Evolutionary conservation across 176 grass and related monocot genomes (phyloP).

Genomic region (Luzula sylvatica): DNA sequence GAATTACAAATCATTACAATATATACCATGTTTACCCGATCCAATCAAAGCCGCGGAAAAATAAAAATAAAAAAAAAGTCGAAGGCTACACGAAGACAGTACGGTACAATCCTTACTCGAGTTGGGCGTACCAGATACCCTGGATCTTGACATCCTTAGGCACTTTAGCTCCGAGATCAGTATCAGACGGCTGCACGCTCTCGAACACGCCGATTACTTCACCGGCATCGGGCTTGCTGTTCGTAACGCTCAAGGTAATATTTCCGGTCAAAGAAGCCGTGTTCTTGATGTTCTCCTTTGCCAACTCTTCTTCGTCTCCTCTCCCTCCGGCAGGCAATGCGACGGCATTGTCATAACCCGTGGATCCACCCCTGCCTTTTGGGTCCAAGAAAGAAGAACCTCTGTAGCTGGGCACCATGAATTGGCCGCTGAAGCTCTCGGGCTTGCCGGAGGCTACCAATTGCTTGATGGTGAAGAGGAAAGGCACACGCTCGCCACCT

Average conservation of each 20-base stretch:
- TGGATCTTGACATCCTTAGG: conserved; percentile 93
- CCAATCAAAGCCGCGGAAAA: conserved; percentile 11
- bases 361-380: conserved; percentile 72
- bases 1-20: conserved; percentile 24
- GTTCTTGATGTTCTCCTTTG: conserved; percentile 87
- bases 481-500: conserved; percentile 63
- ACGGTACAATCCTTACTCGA: conserved; percentile 25
- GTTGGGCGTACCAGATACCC: conserved; percentile 74
- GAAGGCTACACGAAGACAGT: background rate
- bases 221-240: conserved; percentile 57
- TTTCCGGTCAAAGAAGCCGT: conserved; percentile 36
- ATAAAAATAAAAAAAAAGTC: background rate
- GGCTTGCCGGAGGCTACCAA: conserved; percentile 73
- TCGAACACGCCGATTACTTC: conserved; percentile 76
- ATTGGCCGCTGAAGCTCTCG: conserved; percentile 60
- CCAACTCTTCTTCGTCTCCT: conserved; percentile 77
- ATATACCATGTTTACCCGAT: conserved; percentile 20
- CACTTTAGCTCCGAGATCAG: conserved; percentile 63
- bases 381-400: conserved; percentile 78
- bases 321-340: conserved; percentile 75
- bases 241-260: conserved; percentile 63
- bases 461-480: conserved; percentile 88
- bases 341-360: conserved; percentile 71
- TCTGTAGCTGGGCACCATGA: conserved; percentile 78
- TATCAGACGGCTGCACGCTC: conserved; percentile 84